A percentile compares a stretch with the other conserved stretches of the same genome.
Evolutionary conservation across 352 stramenopile species (phyloP).

Genomic region (Pythium utonaiense): DNA sequence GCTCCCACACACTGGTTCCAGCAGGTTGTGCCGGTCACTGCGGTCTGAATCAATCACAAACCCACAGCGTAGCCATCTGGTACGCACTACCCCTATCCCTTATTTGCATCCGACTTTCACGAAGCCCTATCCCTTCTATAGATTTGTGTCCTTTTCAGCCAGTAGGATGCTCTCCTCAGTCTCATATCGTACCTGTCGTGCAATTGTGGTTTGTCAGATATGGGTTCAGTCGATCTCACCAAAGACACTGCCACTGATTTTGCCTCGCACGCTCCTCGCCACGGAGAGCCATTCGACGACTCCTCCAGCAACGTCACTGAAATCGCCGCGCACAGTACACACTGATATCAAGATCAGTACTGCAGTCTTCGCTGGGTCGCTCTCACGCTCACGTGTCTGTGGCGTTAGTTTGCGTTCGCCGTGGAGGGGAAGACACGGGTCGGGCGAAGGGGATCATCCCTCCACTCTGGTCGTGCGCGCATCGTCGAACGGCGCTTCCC

Average conservation of each 20-base stretch:
- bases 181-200: not conserved
- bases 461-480: not conserved
- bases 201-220: slow-evolving; percentile 11
- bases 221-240: slow-evolving; percentile 3
- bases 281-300: not conserved
- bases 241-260: not conserved
- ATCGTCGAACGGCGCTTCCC: not conserved
- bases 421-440: no score
- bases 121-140: slow-evolving; percentile 3
- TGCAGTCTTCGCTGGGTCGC: no score
- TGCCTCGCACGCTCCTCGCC: not conserved
- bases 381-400: no score
- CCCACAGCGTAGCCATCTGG: slow-evolving; percentile 13
- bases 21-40: slow-evolving; percentile 3
- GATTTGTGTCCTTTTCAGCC: slow-evolving; percentile 11
- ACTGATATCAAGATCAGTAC: no score
- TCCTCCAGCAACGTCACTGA: not conserved
- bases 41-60: not conserved
- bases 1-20: not conserved
- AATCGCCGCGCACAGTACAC: not conserved
- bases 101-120: slow-evolving; percentile 16
- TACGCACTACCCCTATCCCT: slow-evolving; percentile 3
- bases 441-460: no score
- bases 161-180: not conserved
- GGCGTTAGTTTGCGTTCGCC: no score